Evolutionary conservation across 352 stramenopile species (phyloP).

Genomic region (Globisporangium orthogonon): DNA sequence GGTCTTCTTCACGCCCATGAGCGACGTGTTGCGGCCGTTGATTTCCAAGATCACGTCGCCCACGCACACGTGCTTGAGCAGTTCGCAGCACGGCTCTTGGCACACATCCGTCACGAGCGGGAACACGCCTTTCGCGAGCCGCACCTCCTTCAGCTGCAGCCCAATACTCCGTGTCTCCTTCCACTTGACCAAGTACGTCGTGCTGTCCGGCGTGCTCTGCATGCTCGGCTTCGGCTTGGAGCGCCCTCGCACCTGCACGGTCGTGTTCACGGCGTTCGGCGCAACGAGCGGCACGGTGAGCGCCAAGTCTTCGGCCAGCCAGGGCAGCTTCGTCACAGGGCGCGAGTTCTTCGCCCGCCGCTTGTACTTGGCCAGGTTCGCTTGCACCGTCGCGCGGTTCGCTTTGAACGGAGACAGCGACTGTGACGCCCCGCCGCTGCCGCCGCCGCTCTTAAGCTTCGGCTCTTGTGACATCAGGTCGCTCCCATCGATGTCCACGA

Average conservation of each 20-base stretch:
- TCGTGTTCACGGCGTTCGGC: slow-evolving; percentile 81
- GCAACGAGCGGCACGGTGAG: slow-evolving; percentile 74
- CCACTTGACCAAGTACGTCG: slow-evolving; percentile 85
- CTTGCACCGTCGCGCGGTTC: slow-evolving; percentile 36
- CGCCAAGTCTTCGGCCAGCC: slow-evolving; percentile 47
- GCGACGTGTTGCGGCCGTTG: slow-evolving; percentile 83
- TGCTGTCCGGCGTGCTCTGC: slow-evolving; percentile 74
- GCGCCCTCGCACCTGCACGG: slow-evolving; percentile 71
- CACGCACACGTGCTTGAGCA: slow-evolving; percentile 77
- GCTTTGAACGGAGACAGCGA: slow-evolving; percentile 19
- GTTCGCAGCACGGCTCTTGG: slow-evolving; percentile 77
- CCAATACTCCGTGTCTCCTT: slow-evolving; percentile 85
- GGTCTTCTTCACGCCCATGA: slow-evolving; percentile 88
- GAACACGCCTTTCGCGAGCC: slow-evolving; percentile 69
- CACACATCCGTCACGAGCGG: slow-evolving; percentile 79
- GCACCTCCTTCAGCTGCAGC: slow-evolving; percentile 78
- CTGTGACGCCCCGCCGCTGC: no score
- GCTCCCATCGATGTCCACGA: slow-evolving; percentile 40
- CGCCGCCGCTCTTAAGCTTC: slow-evolving; percentile 23
- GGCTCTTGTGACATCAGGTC: slow-evolving; percentile 44
- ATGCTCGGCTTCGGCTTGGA: slow-evolving; percentile 73
- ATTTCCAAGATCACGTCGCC: slow-evolving; percentile 86
- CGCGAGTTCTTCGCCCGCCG: slow-evolving; percentile 69
- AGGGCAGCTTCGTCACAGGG: slow-evolving; percentile 53
- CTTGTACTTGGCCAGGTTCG: slow-evolving; percentile 71